Conservation (phyloP, 345 rosid genomes). For the Arabidopsis suecica region DNA sequence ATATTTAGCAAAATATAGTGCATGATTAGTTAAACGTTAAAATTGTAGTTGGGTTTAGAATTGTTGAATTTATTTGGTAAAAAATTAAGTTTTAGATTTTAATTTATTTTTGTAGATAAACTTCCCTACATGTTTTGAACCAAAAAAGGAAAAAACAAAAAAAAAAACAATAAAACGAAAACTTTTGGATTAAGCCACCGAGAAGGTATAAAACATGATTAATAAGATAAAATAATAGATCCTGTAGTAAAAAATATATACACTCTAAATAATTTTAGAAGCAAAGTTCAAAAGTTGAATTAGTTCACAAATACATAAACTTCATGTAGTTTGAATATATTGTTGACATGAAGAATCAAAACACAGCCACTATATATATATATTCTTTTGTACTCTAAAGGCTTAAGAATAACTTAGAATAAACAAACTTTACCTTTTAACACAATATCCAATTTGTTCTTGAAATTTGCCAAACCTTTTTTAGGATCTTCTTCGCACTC, state of each 20-base stretch:
- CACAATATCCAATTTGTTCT: conserved; percentile 6
- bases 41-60: background rate
- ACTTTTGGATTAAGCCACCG: background rate
- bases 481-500: conserved; percentile 51
- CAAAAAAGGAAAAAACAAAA: too few species aligned
- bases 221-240: background rate
- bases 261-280: background rate
- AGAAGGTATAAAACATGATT: background rate
- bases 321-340: conserved; percentile 22
- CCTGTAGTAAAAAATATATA: background rate
- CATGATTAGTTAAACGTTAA: too few species aligned
- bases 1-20: too few species aligned
- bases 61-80: too few species aligned
- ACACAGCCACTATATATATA: conserved; percentile 12
- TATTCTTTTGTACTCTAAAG: conserved; percentile 32
- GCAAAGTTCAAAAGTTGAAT: background rate
- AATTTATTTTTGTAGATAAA: too few species aligned
- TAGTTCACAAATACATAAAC: background rate
- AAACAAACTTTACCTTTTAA: conserved; percentile 16
- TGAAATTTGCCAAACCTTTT: conserved; percentile 33
- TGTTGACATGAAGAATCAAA: conserved; percentile 31
- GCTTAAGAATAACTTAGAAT: conserved; percentile 8
- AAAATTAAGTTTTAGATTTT: background rate
- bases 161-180: background rate
- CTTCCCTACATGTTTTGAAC: background rate